Evolutionary conservation across 2,329 filamentous ascomycete genomes (phyloP).

Genomic region (Ustulina deusta): DNA sequence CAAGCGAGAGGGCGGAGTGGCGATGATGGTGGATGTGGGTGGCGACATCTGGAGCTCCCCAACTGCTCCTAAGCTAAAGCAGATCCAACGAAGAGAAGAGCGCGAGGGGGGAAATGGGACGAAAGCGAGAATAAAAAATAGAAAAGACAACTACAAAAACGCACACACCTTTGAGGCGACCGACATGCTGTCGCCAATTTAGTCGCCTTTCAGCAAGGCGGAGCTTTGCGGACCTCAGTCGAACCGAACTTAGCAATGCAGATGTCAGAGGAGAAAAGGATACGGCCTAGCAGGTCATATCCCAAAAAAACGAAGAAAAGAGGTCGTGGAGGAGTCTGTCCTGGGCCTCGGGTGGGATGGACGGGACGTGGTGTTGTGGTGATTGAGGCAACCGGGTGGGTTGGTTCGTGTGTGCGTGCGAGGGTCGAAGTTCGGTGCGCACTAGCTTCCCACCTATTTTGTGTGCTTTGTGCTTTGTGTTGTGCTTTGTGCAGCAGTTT

Average conservation of each 20-base stretch:
- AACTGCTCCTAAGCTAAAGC: background rate
- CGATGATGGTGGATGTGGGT: background rate
- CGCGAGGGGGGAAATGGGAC: too few relatives aligned
- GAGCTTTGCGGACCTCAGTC: constrained; percentile 53
- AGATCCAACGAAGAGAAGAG: background rate
- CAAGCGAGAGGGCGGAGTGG: background rate
- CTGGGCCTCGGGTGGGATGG: constrained; percentile 37
- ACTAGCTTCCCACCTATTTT: constrained; percentile 30
- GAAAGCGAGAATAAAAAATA: background rate
- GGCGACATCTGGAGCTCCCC: constrained; percentile 3
- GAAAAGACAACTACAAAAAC: constrained; percentile 14
- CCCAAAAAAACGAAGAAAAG: constrained; percentile 37
- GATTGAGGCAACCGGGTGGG: constrained; percentile 27
- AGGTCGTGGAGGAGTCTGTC: constrained; percentile 34
- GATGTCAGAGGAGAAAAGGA: constrained; percentile 47
- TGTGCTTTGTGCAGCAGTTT: constrained; percentile 21
- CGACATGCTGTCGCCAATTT: constrained; percentile 70
- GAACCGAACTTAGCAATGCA: constrained; percentile 44
- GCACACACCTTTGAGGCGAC: constrained; percentile 70
- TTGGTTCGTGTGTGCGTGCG: constrained; percentile 15
- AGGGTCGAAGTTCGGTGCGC: constrained; percentile 16
- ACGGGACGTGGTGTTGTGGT: constrained; percentile 30
- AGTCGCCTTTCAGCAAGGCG: constrained; percentile 66
- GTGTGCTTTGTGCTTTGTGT: background rate
- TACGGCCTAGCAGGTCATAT: constrained; percentile 55